Percentiles rank a stretch among this genome's conserved stretches.
Conservation (phyloP, 2,329 filamentous ascomycete genomes). For the Clarireedia monteithiana region DNA sequence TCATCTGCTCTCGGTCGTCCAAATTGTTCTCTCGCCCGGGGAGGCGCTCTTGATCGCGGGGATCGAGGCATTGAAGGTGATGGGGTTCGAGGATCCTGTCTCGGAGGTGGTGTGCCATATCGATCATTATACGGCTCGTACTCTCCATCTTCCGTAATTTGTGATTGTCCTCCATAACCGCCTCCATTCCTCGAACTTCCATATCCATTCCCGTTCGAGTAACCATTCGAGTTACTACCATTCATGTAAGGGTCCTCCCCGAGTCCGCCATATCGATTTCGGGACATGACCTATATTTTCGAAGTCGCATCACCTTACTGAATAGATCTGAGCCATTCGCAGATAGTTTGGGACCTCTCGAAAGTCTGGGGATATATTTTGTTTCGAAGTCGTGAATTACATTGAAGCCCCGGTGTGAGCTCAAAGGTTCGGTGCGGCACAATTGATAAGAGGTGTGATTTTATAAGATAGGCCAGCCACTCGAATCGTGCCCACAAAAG, state of each 20-base stretch:
- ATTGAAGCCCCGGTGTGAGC: conserved; percentile 3
- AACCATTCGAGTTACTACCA: conserved; percentile 16
- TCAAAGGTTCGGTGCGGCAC: not conserved
- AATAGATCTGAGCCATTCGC: conserved; percentile 18
- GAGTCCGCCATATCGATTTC: conserved; percentile 27
- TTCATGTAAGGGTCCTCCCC: conserved; percentile 26
- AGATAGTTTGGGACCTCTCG: not conserved
- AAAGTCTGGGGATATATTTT: not conserved
- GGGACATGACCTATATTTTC: conserved; percentile 24
- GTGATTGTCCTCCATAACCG: conserved; percentile 15
- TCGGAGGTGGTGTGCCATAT: conserved; percentile 21
- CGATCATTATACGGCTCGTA: conserved; percentile 28
- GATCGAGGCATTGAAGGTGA: conserved; percentile 17
- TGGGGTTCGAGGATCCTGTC: conserved; percentile 5
- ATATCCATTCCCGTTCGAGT: conserved; percentile 9
- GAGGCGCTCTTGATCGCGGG: conserved; percentile 12
- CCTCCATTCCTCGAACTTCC: conserved; percentile 14
- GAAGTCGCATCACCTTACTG: conserved; percentile 16
- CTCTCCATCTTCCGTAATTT: conserved; percentile 21
- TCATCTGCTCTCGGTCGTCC: conserved; percentile 13
- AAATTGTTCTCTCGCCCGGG: conserved; percentile 16
- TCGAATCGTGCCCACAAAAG: too few species aligned
- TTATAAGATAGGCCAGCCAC: too few species aligned
- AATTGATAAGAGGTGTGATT: not conserved
- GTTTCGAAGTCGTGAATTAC: not conserved